Evolutionary conservation across 2,329 filamentous ascomycete species (phyloP).

Genomic region (Diaporthe eres): DNA sequence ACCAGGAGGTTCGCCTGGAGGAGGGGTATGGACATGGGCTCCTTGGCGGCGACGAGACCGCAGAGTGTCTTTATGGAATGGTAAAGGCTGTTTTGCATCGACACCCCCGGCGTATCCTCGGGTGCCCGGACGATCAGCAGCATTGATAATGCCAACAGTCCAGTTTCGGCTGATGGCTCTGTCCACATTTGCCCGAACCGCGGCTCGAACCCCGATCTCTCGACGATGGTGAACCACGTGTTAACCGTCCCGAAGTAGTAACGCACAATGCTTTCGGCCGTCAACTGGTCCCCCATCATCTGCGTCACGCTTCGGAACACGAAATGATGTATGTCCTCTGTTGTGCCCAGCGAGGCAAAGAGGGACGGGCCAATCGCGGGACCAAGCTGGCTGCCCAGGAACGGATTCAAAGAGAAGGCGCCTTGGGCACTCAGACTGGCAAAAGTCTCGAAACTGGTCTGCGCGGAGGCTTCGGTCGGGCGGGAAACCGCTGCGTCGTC

Average conservation of each 20-base stretch:
- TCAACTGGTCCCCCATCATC: constrained; percentile 44
- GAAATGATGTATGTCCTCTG: constrained; percentile 47
- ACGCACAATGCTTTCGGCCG: constrained; percentile 45
- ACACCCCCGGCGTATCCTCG: constrained; percentile 41
- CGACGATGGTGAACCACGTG: constrained; percentile 50
- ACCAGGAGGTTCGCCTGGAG: constrained; percentile 49
- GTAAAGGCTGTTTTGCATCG: constrained; percentile 47
- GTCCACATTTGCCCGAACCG: constrained; percentile 46
- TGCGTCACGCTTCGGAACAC: constrained; percentile 47
- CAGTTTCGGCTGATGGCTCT: constrained; percentile 48
- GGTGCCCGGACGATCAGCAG: constrained; percentile 46
- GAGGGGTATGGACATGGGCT: constrained; percentile 45
- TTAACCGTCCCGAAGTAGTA: constrained; percentile 48
- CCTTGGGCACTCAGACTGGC: constrained; percentile 22
- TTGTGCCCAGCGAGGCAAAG: constrained; percentile 46
- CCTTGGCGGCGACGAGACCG: constrained; percentile 46
- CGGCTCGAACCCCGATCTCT: constrained; percentile 45
- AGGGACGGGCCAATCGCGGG: constrained; percentile 44
- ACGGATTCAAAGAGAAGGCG: constrained; percentile 41
- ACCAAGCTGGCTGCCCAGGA: constrained; percentile 42
- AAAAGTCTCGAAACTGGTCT: constrained; percentile 35
- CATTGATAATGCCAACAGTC: constrained; percentile 48
- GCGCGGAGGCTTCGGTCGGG: constrained; percentile 34
- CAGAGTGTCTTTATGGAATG: constrained; percentile 48
- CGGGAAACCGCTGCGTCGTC: constrained; percentile 43